Conservation (phyloP, 257 asterid genomes). For the Nicotiana attenuata region DNA sequence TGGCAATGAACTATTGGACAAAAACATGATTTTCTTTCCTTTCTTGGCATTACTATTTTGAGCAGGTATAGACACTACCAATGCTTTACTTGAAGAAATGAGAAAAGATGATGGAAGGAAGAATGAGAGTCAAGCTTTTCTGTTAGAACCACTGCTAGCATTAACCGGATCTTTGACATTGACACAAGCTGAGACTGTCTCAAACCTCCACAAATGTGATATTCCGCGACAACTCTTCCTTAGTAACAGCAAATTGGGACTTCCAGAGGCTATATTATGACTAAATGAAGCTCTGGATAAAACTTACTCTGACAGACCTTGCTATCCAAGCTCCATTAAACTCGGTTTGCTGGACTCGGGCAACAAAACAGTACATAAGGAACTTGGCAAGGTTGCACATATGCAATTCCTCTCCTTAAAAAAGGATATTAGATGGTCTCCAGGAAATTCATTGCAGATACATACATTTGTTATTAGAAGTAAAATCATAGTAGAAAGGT, state of each 20-base stretch:
- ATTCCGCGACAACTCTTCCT: constrained; percentile 50
- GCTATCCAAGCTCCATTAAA: constrained; percentile 18
- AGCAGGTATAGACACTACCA: constrained; percentile 71
- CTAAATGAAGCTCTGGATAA: constrained; percentile 15
- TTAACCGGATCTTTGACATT: constrained; percentile 45
- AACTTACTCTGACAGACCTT: constrained; percentile 5
- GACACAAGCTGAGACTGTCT: constrained; percentile 52
- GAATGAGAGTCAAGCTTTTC: constrained; percentile 47
- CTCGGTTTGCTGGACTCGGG: not conserved
- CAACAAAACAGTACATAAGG: not conserved
- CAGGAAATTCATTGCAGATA: constrained; percentile 7
- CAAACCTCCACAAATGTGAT: constrained; percentile 55
- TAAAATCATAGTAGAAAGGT: constrained; percentile 5
- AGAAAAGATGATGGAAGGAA: constrained; percentile 40
- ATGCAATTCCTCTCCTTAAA: not conserved
- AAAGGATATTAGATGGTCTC: not conserved
- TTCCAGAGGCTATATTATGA: constrained; percentile 62
- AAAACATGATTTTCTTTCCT: not conserved
- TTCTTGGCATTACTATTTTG: not conserved
- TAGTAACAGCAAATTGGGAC: constrained; percentile 32
- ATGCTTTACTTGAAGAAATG: constrained; percentile 61
- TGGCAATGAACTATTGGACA: not conserved
- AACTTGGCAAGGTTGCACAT: constrained; percentile 3
- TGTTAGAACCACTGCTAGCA: constrained; percentile 53
- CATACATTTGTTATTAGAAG: not conserved